A percentile compares a stretch with the other conserved stretches of the same genome.
Conservation (phyloP, 208 protist species). For the Acanthamoeba lenticulata region DNA sequence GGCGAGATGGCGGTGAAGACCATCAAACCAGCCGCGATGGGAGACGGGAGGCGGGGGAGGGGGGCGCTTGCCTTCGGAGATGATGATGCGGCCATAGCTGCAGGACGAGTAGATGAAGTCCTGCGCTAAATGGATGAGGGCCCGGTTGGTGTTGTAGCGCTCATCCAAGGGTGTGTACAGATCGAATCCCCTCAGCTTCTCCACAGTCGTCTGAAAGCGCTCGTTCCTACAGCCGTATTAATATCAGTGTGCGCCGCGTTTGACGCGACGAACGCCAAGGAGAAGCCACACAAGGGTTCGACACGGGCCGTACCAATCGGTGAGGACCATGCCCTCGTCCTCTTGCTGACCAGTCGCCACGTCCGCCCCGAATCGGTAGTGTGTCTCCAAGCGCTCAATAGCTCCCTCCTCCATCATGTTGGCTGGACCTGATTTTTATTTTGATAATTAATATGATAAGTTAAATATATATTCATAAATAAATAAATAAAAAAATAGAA, state of each 20-base stretch:
- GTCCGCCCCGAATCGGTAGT: background rate
- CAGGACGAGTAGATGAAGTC: conserved; percentile 67
- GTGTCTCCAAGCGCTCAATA: background rate
- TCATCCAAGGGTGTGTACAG: conserved; percentile 47
- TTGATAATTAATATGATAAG: no score
- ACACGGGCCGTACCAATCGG: background rate
- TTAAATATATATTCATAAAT: background rate
- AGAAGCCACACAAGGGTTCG: background rate
- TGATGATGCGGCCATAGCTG: background rate
- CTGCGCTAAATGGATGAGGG: conserved; percentile 66
- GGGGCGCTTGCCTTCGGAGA: background rate
- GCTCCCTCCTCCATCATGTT: background rate
- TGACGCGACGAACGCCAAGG: background rate
- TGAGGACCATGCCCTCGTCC: conserved; percentile 19
- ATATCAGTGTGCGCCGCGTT: background rate
- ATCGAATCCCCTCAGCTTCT: conserved; percentile 44
- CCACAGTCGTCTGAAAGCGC: conserved; percentile 49
- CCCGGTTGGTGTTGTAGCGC: conserved; percentile 47
- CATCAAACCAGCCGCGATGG: no score
- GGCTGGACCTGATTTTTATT: no score
- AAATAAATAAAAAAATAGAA: background rate
- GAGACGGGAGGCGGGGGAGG: no score
- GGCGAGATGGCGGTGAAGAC: background rate
- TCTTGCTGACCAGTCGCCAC: background rate
- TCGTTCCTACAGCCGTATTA: conserved; percentile 34